Conservation (phyloP, 2,329 filamentous ascomycete species). For the Scleromitrula shiraiana region DNA sequence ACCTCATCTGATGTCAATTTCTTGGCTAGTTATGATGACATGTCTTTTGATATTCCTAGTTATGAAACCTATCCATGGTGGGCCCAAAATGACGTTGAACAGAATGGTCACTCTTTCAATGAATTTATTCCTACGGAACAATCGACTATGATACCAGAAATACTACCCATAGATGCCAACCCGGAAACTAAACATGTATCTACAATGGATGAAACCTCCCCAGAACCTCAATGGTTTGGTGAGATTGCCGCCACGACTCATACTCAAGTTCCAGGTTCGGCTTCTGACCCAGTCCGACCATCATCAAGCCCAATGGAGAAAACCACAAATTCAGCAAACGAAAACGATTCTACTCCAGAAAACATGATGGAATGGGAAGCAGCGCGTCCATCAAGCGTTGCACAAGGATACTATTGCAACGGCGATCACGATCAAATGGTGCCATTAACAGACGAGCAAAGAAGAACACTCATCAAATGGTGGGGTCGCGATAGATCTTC, state of each 20-base stretch:
- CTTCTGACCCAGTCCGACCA: neutral
- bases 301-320: slow-evolving; percentile 10
- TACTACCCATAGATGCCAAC: neutral
- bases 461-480: slow-evolving; percentile 7
- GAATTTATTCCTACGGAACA: neutral
- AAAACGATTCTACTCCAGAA: neutral
- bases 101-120: neutral
- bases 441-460: slow-evolving; percentile 7
- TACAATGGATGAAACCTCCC: neutral
- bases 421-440: neutral
- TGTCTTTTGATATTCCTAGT: slow-evolving; percentile 1
- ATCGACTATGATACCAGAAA: neutral
- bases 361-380: slow-evolving; percentile 8
- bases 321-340: neutral
- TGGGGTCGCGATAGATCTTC: slow-evolving; percentile 9
- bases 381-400: slow-evolving; percentile 1
- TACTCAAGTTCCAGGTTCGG: neutral
- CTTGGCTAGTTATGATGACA: slow-evolving; percentile 2
- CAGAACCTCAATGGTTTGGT: neutral
- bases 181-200: neutral
- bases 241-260: neutral
- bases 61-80: slow-evolving; percentile 5
- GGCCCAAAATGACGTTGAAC: neutral
- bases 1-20: slow-evolving; percentile 4
- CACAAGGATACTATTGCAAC: slow-evolving; percentile 4